These are phyloP conservation scores for Candida parachauliodes DNA, from an alignment of 805 yeast species.

Conservation along the genomic window DNA sequence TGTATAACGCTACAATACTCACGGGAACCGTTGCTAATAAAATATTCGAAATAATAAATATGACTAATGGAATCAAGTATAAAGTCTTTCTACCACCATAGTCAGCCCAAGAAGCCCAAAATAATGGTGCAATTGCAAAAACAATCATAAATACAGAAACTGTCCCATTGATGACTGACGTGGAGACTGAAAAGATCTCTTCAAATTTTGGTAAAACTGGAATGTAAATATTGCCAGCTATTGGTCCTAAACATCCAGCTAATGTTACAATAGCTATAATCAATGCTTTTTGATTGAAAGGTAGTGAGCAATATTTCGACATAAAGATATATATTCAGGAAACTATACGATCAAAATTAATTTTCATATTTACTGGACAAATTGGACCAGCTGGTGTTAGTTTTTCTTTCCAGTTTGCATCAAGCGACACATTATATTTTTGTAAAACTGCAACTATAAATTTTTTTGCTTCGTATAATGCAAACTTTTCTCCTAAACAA, in stretches of 20 bases:
- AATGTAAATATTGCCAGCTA: conserved; percentile 55
- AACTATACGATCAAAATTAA: conserved; percentile 8
- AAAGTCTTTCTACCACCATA: conserved; percentile 42
- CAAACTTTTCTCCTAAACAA: conserved; percentile 58
- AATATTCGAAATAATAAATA: conserved; percentile 26
- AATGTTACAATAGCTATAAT: conserved; percentile 41
- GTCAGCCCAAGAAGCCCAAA: conserved; percentile 58
- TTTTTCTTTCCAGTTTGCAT: conserved; percentile 44
- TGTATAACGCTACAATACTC: conserved; percentile 25
- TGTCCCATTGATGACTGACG: conserved; percentile 48
- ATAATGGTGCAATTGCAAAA: conserved; percentile 51
- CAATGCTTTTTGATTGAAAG: conserved; percentile 20
- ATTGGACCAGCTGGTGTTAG: conserved; percentile 60
- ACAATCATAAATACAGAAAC: conserved; percentile 56
- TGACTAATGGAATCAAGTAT: conserved; percentile 22
- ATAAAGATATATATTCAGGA: conserved; percentile 1
- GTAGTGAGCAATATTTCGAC: conserved; percentile 5
- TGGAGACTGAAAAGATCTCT: conserved; percentile 35
- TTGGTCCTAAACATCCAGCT: conserved; percentile 55
- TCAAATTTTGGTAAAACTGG: conserved; percentile 49
- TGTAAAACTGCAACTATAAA: conserved; percentile 34
- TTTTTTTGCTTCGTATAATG: conserved; percentile 43
- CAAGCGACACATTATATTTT: conserved; percentile 33
- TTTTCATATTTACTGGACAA: conserved; percentile 39
- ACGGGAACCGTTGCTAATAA: conserved; percentile 29